Percentiles rank a stretch among this genome's conserved stretches.
Evolutionary conservation across 768 basidiomycete species (phyloP).

Genomic region (Suillus decipiens): DNA sequence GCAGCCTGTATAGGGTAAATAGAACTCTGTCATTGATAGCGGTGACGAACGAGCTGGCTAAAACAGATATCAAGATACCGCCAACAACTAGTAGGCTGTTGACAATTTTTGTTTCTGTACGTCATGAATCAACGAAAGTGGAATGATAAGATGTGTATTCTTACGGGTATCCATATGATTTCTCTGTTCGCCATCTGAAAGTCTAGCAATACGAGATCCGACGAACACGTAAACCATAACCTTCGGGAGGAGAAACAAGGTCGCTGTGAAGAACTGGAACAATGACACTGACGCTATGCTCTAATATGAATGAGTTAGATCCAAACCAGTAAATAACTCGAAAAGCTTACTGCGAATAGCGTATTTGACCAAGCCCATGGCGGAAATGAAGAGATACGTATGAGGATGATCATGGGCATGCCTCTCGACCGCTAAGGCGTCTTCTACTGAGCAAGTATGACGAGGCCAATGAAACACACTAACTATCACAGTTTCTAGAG

Average conservation of each 20-base stretch:
- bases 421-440: constrained; percentile 64
- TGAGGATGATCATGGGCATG: constrained; percentile 77
- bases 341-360: constrained; percentile 65
- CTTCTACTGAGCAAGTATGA: not conserved
- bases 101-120: constrained; percentile 61
- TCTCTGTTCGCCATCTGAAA: constrained; percentile 78
- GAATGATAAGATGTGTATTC: constrained; percentile 16
- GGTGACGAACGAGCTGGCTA: constrained; percentile 64
- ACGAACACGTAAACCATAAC: constrained; percentile 74
- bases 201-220: constrained; percentile 68
- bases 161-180: constrained; percentile 75
- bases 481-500: constrained; percentile 74
- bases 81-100: constrained; percentile 60
- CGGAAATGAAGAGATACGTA: constrained; percentile 80
- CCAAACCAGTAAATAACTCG: constrained; percentile 6
- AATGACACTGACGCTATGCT: constrained; percentile 74
- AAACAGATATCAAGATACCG: constrained; percentile 57
- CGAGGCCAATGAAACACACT: constrained; percentile 24
- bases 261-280: constrained; percentile 77
- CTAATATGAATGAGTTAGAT: constrained; percentile 34
- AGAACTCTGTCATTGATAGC: constrained; percentile 10
- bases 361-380: constrained; percentile 89
- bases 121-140: constrained; percentile 15
- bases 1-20: constrained; percentile 46
- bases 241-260: constrained; percentile 70